Percentiles rank a stretch among this genome's conserved stretches.
phyloP scores from a whole-genome alignment of 2,329 filamentous ascomycete genomes.

The Phialocephala subalpina region DNA sequence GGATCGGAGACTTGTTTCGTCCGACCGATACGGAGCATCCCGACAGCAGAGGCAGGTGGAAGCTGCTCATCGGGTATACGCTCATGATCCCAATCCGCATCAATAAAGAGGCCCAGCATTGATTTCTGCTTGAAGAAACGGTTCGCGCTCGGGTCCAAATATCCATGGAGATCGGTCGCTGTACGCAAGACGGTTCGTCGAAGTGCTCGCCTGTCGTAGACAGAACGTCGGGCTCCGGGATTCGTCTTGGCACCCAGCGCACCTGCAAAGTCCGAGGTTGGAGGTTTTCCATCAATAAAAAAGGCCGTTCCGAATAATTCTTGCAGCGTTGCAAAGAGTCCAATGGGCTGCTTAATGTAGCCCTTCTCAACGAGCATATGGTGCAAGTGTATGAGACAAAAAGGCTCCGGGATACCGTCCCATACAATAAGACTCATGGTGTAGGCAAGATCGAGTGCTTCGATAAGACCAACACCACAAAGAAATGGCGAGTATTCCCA shows the following conservation, averaged over 20 bases:
- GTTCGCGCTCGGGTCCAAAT: constrained; percentile 36
- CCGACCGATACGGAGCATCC: constrained; percentile 40
- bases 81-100: constrained; percentile 47
- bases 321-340: constrained; percentile 44
- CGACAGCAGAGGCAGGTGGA: constrained; percentile 37
- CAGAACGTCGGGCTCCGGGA: constrained; percentile 10
- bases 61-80: constrained; percentile 48
- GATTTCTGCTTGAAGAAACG: constrained; percentile 47
- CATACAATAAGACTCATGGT: constrained; percentile 46
- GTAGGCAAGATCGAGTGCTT: constrained; percentile 53
- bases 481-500: constrained; percentile 58
- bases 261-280: constrained; percentile 41
- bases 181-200: constrained; percentile 10
- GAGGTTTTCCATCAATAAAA: constrained; percentile 43
- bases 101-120: constrained; percentile 41
- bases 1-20: constrained; percentile 41
- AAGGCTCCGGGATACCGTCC: constrained; percentile 50
- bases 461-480: constrained; percentile 54
- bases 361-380: constrained; percentile 55
- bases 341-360: constrained; percentile 46
- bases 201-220: constrained; percentile 15
- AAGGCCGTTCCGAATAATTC: constrained; percentile 39
- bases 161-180: constrained; percentile 28
- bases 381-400: constrained; percentile 53
- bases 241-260: constrained; percentile 30